These are phyloP conservation scores for Monilinia aucupariae DNA, from an alignment of 2,329 filamentous ascomycete species.

Conservation along the genomic window DNA sequence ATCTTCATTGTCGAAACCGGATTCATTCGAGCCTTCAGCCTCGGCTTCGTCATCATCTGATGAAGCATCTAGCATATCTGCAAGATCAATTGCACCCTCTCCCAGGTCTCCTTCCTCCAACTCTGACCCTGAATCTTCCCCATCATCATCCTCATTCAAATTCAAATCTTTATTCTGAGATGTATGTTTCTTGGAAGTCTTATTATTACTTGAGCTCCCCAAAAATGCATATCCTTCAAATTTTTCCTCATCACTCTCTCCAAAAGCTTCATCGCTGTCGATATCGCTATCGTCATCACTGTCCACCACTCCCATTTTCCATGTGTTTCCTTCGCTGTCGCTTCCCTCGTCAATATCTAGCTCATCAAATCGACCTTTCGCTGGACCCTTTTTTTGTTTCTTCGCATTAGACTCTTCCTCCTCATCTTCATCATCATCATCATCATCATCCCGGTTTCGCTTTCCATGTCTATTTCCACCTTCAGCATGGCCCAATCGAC, in stretches of 20 bases:
- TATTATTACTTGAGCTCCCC: slow-evolving; percentile 44
- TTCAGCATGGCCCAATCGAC: slow-evolving; percentile 52
- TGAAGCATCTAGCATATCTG: slow-evolving; percentile 25
- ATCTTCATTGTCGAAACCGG: slow-evolving; percentile 42
- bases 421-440: slow-evolving; percentile 41
- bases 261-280: slow-evolving; percentile 67
- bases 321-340: slow-evolving; percentile 64
- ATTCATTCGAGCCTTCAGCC: slow-evolving; percentile 34
- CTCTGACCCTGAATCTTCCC: slow-evolving; percentile 39
- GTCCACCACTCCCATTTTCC: slow-evolving; percentile 60
- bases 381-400: slow-evolving; percentile 30
- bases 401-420: slow-evolving; percentile 38
- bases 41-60: slow-evolving; percentile 61
- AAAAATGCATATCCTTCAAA: slow-evolving; percentile 65
- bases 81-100: slow-evolving; percentile 37
- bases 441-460: slow-evolving; percentile 40
- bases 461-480: slow-evolving; percentile 39
- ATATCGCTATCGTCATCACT: slow-evolving; percentile 64
- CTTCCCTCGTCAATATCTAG: slow-evolving; percentile 54
- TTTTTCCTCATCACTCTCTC: slow-evolving; percentile 63
- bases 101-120: slow-evolving; percentile 66
- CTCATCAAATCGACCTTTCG: slow-evolving; percentile 36
- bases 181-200: slow-evolving; percentile 46
- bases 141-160: slow-evolving; percentile 45
- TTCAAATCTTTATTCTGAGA: slow-evolving; percentile 42